Conservation (phyloP, 345 rosid species). For the Raphanus sativus region DNA sequence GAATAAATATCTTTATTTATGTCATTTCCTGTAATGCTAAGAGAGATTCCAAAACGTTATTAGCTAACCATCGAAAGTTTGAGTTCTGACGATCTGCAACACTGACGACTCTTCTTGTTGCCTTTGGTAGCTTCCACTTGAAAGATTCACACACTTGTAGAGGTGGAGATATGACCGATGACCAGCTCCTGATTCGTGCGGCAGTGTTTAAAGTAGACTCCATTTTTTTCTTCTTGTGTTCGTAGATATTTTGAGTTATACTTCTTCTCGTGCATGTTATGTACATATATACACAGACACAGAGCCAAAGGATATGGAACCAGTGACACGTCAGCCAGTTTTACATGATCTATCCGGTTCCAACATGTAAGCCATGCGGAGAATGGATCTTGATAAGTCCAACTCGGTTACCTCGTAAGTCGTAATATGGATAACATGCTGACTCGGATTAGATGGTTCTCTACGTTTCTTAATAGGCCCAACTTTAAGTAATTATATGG, state of each 20-base stretch:
- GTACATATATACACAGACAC: not conserved
- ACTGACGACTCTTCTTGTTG: not conserved
- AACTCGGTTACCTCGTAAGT: conserved; percentile 34
- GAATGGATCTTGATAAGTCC: conserved; percentile 18
- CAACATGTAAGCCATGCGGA: conserved; percentile 28
- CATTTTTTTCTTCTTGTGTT: conserved; percentile 20
- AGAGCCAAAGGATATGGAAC: conserved; percentile 8
- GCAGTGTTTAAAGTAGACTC: conserved; percentile 16
- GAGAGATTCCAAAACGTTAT: not conserved
- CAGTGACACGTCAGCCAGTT: conserved; percentile 42
- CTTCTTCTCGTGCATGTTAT: not conserved
- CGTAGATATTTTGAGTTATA: not conserved
- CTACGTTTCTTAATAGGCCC: conserved; percentile 9
- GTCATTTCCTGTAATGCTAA: not conserved
- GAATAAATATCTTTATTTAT: not conserved
- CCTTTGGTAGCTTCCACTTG: conserved; percentile 12
- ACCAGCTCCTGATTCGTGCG: conserved; percentile 28
- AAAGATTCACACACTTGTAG: not conserved
- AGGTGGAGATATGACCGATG: conserved; percentile 16
- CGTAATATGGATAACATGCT: conserved; percentile 38
- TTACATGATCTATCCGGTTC: not conserved
- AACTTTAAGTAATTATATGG: not conserved
- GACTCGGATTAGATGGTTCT: conserved; percentile 27
- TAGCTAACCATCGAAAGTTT: conserved; percentile 32
- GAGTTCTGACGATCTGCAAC: conserved; percentile 23